These are phyloP conservation scores for grape (Vitis vinifera) DNA, from an alignment of 164 flowering plant genomes.

Conservation along the genomic window DNA sequence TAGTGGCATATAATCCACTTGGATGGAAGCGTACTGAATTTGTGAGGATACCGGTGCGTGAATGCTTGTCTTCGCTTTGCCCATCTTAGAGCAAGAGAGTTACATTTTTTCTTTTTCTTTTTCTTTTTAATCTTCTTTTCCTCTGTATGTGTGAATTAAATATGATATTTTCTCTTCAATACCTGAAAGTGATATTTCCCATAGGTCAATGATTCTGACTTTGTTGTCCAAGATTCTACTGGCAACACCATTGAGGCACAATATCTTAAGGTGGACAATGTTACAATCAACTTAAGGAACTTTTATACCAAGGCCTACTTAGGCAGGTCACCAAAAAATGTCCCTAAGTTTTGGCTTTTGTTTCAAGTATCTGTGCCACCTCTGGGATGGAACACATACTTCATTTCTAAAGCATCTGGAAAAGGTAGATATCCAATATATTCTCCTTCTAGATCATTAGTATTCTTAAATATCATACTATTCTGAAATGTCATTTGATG, in stretches of 20 bases:
- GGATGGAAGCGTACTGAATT: constrained; percentile 80
- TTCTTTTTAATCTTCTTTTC: too few species aligned
- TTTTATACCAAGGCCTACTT: constrained; percentile 65
- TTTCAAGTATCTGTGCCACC: constrained; percentile 78
- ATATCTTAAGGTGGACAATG: constrained; percentile 57
- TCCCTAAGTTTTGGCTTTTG: constrained; percentile 71
- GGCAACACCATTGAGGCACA: constrained; percentile 58
- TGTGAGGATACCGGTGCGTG: constrained; percentile 75
- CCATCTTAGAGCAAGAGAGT: not conserved
- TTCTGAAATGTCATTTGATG: not conserved
- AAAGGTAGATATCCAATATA: constrained; percentile 30
- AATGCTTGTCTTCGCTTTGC: constrained; percentile 1
- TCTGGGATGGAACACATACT: constrained; percentile 85
- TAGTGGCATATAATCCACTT: constrained; percentile 86
- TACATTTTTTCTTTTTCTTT: not conserved
- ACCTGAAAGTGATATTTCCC: not conserved
- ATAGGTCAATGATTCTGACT: constrained; percentile 63
- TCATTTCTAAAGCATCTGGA: constrained; percentile 49
- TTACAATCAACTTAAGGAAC: constrained; percentile 58
- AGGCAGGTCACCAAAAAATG: constrained; percentile 41
- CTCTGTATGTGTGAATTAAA: too few species aligned
- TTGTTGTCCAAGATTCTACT: constrained; percentile 61
- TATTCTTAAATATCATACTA: not conserved
- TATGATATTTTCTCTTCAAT: not conserved
- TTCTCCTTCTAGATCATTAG: not conserved